Base-by-base conservation (phyloP, 148 eudicot species). In the Simmondsia chinensis region DNA sequence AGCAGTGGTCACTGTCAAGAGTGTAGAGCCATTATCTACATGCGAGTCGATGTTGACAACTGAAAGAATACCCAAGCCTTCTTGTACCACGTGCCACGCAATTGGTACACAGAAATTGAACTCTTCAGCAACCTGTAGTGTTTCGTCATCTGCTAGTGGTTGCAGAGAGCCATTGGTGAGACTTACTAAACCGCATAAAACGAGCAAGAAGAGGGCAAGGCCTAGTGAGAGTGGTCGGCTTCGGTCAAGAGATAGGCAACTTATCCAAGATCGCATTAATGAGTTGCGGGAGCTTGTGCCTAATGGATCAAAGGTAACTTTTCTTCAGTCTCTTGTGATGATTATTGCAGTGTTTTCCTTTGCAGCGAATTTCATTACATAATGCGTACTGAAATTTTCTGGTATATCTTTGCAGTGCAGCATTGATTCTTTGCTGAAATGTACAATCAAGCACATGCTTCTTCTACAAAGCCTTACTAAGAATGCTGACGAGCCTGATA, bases 201-300 rank as follows among this genome's bases (percentile, higher is more conserved):
- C 36, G 15, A 64, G 39, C 50, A 88, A 71, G 50, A 88, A 84
- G 67, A 69, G 91, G 54, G 82, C 87, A 40, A 83, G 79, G 50
- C 87, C 83, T 27, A 84, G 87, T 48, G 97, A 88, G 67, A 88
- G 65, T 65, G 47, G 70, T 22, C 77, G 94, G 34, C 97, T 94
- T 23, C 75, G 97, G 58, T 94, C 97, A 35, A 80, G 97, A 69
- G 97, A 88, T 54, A 77, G 97, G 46, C 97, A 88, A 48, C 60
- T 88, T 56, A 84, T 88, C 60, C 94, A 88, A 69, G 94, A 88
- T 62, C 94, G 97, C 10, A 75, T 88, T 51, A 88, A 77, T 57
- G 91, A 88, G 61, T 63, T 83, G 28, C 71, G 97, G 9, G 83
- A 84, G 23, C 83, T 88, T 37, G 89, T 88, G 46, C 91, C 97